Conservation (phyloP, 2,329 filamentous ascomycete genomes). For the Verticillium alfalfae region DNA sequence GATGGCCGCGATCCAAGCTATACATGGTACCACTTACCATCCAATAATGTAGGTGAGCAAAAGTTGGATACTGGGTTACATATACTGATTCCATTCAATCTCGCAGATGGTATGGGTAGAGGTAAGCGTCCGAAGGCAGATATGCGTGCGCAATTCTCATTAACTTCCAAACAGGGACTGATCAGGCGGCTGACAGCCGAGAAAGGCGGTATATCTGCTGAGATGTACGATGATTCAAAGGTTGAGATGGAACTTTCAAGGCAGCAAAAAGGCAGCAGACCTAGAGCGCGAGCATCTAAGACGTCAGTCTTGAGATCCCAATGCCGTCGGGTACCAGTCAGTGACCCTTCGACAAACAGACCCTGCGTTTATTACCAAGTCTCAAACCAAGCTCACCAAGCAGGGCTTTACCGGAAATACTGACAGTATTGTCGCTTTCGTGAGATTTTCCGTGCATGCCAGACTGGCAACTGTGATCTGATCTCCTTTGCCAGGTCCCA, state of each 20-base stretch:
- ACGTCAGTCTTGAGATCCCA: neutral
- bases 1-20: slow-evolving; percentile 1
- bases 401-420: neutral
- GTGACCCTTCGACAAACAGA: neutral
- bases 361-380: neutral
- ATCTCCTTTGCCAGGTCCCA: neutral
- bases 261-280: neutral
- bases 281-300: neutral
- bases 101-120: slow-evolving; percentile 5
- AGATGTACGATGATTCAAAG: slow-evolving; percentile 3
- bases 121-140: neutral
- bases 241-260: slow-evolving; percentile 1
- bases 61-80: neutral
- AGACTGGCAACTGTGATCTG: neutral
- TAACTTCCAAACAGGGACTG: neutral
- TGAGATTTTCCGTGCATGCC: neutral
- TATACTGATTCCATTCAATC: neutral
- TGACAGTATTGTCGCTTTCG: neutral
- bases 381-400: neutral
- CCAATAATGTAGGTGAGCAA: slow-evolving; percentile 5
- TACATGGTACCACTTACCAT: slow-evolving; percentile 9
- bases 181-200: slow-evolving; percentile 2
- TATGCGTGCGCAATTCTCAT: neutral
- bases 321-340: neutral
- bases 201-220: slow-evolving; percentile 1